A percentile compares a stretch with the other conserved stretches of the same genome.
These are phyloP conservation scores for Thozetella sp. DNA, from an alignment of 495 filamentous ascomycete genomes.

Conservation along the genomic window DNA sequence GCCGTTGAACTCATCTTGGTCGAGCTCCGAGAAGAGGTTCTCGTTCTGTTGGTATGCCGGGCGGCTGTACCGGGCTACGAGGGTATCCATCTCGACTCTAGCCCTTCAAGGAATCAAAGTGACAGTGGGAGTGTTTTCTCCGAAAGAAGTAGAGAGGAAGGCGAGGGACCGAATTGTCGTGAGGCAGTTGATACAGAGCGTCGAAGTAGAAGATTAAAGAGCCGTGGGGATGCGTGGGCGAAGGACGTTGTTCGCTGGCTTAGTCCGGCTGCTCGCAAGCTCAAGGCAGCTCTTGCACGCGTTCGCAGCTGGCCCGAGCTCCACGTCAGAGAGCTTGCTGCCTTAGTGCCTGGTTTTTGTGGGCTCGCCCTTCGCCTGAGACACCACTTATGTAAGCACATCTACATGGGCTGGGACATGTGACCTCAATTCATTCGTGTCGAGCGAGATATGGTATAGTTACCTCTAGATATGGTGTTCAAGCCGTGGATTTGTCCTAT, in stretches of 20 bases:
- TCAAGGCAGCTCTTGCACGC: constrained; percentile 20
- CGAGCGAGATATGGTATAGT: too few relatives aligned
- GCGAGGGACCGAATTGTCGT: background rate
- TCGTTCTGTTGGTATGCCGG: constrained; percentile 68
- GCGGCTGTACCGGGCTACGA: constrained; percentile 87
- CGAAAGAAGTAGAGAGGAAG: background rate
- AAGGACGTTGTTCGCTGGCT: constrained; percentile 8
- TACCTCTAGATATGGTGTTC: too few relatives aligned
- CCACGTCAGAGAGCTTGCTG: constrained; percentile 7
- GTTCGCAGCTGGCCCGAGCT: constrained; percentile 4
- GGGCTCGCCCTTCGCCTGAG: too few relatives aligned
- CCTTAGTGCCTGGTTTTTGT: constrained; percentile 8
- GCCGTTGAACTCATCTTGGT: constrained; percentile 70
- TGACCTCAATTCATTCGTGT: too few relatives aligned
- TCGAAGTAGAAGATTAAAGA: constrained; percentile 4
- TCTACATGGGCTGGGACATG: too few relatives aligned
- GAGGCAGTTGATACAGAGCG: constrained; percentile 7
- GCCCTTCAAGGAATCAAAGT: background rate
- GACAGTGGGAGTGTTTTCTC: background rate
- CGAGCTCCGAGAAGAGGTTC: constrained; percentile 66
- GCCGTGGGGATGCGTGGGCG: background rate
- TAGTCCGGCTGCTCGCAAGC: constrained; percentile 4
- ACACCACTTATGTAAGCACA: background rate
- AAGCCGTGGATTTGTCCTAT: too few relatives aligned
- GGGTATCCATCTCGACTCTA: constrained; percentile 74